Evolutionary conservation across 2,329 filamentous ascomycete species (phyloP), one percentile per base, ranked within the genome.

Genomic region (Zalaria obscura): DNA sequence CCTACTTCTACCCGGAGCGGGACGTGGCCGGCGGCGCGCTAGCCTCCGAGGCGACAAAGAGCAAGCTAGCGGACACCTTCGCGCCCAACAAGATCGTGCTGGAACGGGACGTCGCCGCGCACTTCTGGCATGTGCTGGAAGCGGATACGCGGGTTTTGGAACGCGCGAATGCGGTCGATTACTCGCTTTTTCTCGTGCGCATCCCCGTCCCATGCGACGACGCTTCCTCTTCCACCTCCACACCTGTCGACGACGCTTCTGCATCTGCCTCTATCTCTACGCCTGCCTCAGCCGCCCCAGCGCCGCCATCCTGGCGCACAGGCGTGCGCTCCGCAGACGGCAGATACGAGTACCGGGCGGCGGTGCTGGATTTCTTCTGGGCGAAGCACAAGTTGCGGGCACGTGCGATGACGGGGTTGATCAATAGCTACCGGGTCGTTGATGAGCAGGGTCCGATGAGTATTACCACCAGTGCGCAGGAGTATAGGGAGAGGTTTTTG

Each of bases 361-460:
- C 78, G 0, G 60, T 86, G 9, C 64, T 86, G 29, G 82, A 86
- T 57, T 86, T 87, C 60, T 84, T 86, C 64, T 86, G 81, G 81
- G 75, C 79, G 0, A 83, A 80, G 58, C 79, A 84, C 57, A 80
- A 78, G 49, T 51, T 78, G 0, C 78, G 75, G 41, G 75, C 82
- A 1, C 73, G 70, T 55, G 65, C 73, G 1, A 73, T 85, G 71
- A 83, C 80, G 0, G 69, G 72, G 0, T 57, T 84, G 31, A 72
- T 86, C 44, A 55, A 51, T 25, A 49, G 50, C 8, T 58, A 56
- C 41, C 84, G 84, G 50, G 51, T 69, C 8, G 62, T 84, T 27
- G 75, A 73, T 28, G 63, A 69, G 3, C 70, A 80, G 49, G 80
- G 80, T 0, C 79, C 75, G 0, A 87, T 86, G 81, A 80, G 75